Evolutionary conservation across 495 filamentous ascomycete species (phyloP), one percentile per base, ranked within the genome.

Genomic region (Penicillium egyptiacum): DNA sequence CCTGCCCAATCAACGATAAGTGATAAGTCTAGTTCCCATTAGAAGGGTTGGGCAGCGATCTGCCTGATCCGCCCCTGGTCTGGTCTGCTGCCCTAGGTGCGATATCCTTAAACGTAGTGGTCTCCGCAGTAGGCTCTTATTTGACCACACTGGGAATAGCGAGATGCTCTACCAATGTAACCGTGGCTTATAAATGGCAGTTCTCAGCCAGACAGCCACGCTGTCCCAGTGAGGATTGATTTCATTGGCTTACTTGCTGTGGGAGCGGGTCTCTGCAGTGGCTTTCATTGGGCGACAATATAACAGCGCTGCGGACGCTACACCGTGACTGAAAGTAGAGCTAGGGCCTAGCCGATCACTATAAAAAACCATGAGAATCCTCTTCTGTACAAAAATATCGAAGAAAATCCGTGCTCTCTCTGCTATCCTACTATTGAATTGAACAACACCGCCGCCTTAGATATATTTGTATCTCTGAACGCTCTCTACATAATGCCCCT

Each of bases 241-340:
- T 26, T 26, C 25, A 28, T 28, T 28, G 5, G 26, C 26, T 7
- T 28, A 28, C 50, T 52, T 42, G 37, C 50, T 52, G 8, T 41
- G 42, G 37, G 14, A 52, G 50, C 37, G 37, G 50, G 50, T 42
- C 37, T 52, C 50, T 52, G 16, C 20, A 41, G 50, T 52, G 50
- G 37, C 50, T 52, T 52, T 52, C 20, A 52, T 52, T 52, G 23
- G 50, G 41, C 39, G 22, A 16, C 33, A 50, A 33, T 19, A 31
- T 48, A 22, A 17, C 8, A 26, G 43, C 22, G 43, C 46, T 49
- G 30, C n/a, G 26, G 46, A 35, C 46, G 46, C 30, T 49, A 35
- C 4, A 48, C 28, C 5, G 30, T 35, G 30, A 49, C 30, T 8
- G 26, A 28, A 28, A 28, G 26, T 2, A 28, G 26, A 9, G 26